phyloP scores from a whole-genome alignment of 305 asterid genomes.

The Fraxinus latifolia region DNA sequence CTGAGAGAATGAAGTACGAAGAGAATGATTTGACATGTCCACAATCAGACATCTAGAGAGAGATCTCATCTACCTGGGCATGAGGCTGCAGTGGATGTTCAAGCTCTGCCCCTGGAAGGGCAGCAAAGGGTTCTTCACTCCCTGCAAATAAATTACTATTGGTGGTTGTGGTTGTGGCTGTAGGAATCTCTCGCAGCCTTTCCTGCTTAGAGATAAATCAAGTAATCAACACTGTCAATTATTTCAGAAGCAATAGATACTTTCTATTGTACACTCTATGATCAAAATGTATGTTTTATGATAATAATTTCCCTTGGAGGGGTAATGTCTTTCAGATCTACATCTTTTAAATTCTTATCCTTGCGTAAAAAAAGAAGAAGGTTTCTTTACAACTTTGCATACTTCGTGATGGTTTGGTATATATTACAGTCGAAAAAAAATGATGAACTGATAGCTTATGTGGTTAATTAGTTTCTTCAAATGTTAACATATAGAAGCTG shows the following conservation, averaged over 20 bases:
- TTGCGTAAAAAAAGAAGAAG: background rate
- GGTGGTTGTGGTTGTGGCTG: constrained; percentile 53
- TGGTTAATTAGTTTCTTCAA: background rate
- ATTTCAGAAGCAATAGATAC: constrained; percentile 6
- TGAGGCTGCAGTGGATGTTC: constrained; percentile 63
- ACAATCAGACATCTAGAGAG: background rate
- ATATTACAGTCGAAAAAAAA: background rate
- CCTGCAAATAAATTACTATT: constrained; percentile 63
- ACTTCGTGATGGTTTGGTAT: background rate
- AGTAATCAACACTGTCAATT: constrained; percentile 1
- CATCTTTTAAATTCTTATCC: background rate
- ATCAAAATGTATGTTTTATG: background rate
- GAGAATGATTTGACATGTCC: constrained; percentile 21
- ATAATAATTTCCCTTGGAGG: background rate
- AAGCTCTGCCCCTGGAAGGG: constrained; percentile 86
- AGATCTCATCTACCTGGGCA: constrained; percentile 53
- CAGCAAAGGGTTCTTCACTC: constrained; percentile 58
- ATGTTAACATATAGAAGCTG: background rate
- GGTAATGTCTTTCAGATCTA: background rate
- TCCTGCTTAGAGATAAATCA: constrained; percentile 54
- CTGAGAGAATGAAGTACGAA: constrained; percentile 37
- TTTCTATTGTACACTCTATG: constrained; percentile 12
- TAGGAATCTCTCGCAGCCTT: constrained; percentile 89
- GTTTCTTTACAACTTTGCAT: background rate
- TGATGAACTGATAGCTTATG: constrained; percentile 1